phyloP scores from a whole-genome alignment of 257 asterid genomes.

The Linderniella brevidens region DNA sequence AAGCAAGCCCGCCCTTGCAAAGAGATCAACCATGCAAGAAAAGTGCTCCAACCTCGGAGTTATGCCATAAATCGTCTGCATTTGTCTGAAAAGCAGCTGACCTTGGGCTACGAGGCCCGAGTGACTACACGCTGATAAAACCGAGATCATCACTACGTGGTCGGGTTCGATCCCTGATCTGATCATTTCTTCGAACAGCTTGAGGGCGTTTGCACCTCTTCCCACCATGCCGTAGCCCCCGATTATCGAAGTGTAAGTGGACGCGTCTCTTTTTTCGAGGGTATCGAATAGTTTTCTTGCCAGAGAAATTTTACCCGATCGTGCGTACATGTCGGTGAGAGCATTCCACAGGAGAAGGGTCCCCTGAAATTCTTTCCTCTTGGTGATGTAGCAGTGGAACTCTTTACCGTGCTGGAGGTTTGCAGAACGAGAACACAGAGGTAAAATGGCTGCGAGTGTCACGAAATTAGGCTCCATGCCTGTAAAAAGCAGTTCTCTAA shows the following conservation, averaged over 20 bases:
- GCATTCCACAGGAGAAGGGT: conserved; percentile 55
- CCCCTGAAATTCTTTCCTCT: conserved; percentile 31
- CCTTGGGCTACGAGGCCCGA: conserved; percentile 68
- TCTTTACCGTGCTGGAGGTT: conserved; percentile 68
- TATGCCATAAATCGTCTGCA: conserved; percentile 38
- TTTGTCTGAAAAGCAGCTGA: conserved; percentile 33
- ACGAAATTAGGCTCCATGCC: conserved; percentile 49
- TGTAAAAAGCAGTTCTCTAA: conserved; percentile 42
- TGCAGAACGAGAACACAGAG: conserved; percentile 74
- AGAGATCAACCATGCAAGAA: conserved; percentile 79
- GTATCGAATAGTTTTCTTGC: conserved; percentile 54
- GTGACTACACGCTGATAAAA: conserved; percentile 79
- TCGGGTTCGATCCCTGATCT: conserved; percentile 47
- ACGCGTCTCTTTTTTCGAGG: conserved; percentile 47
- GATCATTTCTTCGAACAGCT: conserved; percentile 57
- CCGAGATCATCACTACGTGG: conserved; percentile 58
- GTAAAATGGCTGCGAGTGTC: conserved; percentile 67
- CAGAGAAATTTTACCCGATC: conserved; percentile 55
- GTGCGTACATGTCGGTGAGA: conserved; percentile 66
- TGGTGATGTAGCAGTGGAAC: conserved; percentile 53
- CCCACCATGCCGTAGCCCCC: conserved; percentile 76
- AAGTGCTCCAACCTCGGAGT: conserved; percentile 56
- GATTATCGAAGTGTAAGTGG: conserved; percentile 75
- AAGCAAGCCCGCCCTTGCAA: conserved; percentile 66
- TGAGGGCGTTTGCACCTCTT: conserved; percentile 44